Evolutionary conservation across 257 asterid genomes (phyloP).

Genomic region (Verbascum thapsus): DNA sequence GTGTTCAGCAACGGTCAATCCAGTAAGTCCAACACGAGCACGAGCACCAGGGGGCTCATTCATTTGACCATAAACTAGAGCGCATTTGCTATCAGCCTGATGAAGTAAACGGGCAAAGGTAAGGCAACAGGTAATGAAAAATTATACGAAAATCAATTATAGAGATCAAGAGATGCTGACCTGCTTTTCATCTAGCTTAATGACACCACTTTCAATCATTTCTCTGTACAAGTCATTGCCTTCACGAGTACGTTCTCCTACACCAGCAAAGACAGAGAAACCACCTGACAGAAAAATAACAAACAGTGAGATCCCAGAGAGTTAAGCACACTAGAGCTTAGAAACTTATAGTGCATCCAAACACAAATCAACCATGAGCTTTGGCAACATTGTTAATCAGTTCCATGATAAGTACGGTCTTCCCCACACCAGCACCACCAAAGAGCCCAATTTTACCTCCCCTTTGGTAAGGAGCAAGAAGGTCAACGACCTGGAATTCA

Average conservation of each 20-base stretch:
- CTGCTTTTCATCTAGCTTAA: slow-evolving; percentile 97
- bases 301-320: slow-evolving; percentile 15
- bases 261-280: slow-evolving; percentile 99
- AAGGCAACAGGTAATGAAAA: slow-evolving; percentile 6
- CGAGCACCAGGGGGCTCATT: slow-evolving; percentile 99
- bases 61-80: slow-evolving; percentile 98
- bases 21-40: slow-evolving; percentile 99
- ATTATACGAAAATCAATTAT: neutral
- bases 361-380: slow-evolving; percentile 75
- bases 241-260: slow-evolving; percentile 98
- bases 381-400: slow-evolving; percentile 92
- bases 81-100: slow-evolving; percentile 94
- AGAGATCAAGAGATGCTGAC: slow-evolving; percentile 44
- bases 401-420: slow-evolving; percentile 96
- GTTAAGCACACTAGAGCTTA: neutral
- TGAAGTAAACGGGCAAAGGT: neutral
- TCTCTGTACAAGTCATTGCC: slow-evolving; percentile 98
- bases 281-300: slow-evolving; percentile 67
- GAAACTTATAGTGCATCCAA: slow-evolving; percentile 2
- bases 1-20: slow-evolving; percentile 97
- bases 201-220: slow-evolving; percentile 99
- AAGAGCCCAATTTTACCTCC: slow-evolving; percentile 98
- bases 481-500: slow-evolving; percentile 74
- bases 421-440: slow-evolving; percentile 99
- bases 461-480: slow-evolving; percentile 97